Evolutionary conservation across 1,284 basidiomycete species (phyloP).

Genomic region (Leccinum griseonigrum): DNA sequence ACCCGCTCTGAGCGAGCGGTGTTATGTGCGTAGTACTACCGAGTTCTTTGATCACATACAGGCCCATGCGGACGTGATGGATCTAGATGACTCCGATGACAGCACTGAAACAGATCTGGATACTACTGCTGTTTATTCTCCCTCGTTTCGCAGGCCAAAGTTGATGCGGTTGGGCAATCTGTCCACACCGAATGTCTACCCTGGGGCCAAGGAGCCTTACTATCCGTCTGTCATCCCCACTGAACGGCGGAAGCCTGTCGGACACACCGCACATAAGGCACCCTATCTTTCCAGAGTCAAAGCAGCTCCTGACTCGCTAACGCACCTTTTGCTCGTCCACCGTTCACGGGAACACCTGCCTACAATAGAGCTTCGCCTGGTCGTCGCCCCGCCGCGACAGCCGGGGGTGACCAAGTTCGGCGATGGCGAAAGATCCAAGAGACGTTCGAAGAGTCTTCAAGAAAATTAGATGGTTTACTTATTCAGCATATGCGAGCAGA

Average conservation of each 20-base stretch:
- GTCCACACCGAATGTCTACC: slow-evolving; percentile 33
- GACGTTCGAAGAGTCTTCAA: slow-evolving; percentile 51
- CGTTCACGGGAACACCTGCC: slow-evolving; percentile 32
- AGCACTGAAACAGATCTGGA: slow-evolving; percentile 32
- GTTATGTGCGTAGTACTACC: slow-evolving; percentile 36
- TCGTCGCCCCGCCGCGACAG: slow-evolving; percentile 31
- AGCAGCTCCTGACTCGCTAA: slow-evolving; percentile 27
- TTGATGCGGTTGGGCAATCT: slow-evolving; percentile 43
- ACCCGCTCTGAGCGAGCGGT: background rate
- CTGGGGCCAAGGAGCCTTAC: slow-evolving; percentile 30
- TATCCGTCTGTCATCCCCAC: slow-evolving; percentile 28
- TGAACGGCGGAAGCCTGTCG: slow-evolving; percentile 38
- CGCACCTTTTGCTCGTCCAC: slow-evolving; percentile 32
- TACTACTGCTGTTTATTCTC: slow-evolving; percentile 27
- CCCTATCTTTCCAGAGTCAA: slow-evolving; percentile 35
- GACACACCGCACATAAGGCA: slow-evolving; percentile 28
- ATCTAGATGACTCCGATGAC: slow-evolving; percentile 50
- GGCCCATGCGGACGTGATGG: slow-evolving; percentile 64
- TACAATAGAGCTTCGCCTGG: slow-evolving; percentile 2
- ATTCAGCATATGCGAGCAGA: slow-evolving; percentile 72
- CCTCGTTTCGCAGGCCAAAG: slow-evolving; percentile 32
- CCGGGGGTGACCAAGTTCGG: slow-evolving; percentile 29
- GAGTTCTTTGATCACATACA: slow-evolving; percentile 76
- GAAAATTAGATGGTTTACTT: slow-evolving; percentile 69
- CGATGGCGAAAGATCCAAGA: slow-evolving; percentile 39